Evolutionary conservation across 2,329 filamentous ascomycete species (phyloP).

Genomic region (Curvularia hawaiiensis): DNA sequence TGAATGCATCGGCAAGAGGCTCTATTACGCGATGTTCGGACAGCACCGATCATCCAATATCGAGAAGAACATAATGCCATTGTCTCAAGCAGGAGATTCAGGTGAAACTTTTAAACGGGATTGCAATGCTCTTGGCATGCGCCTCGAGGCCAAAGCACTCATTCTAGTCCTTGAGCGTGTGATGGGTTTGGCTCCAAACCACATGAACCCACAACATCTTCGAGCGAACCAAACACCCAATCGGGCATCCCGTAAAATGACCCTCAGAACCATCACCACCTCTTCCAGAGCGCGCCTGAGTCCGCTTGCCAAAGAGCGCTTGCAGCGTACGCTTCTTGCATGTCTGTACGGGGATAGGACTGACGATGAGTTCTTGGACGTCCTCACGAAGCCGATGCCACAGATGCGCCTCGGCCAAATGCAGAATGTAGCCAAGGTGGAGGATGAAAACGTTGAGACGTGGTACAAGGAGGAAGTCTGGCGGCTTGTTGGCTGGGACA

Average conservation of each 20-base stretch:
- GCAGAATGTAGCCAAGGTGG: conserved; percentile 43
- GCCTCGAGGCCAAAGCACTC: conserved; percentile 50
- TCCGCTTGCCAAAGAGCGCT: conserved; percentile 47
- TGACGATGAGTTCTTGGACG: conserved; percentile 49
- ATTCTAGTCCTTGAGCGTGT: conserved; percentile 49
- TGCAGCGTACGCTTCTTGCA: conserved; percentile 53
- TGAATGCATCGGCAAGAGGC: conserved; percentile 45
- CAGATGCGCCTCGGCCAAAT: conserved; percentile 24
- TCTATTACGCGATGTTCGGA: conserved; percentile 50
- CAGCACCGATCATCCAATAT: conserved; percentile 32
- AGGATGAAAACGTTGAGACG: conserved; percentile 51
- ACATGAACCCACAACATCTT: conserved; percentile 36
- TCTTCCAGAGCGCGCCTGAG: conserved; percentile 42
- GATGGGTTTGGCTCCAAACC: conserved; percentile 46
- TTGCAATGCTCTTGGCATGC: conserved; percentile 26
- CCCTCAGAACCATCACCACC: conserved; percentile 29
- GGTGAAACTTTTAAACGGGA: conserved; percentile 21
- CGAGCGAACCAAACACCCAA: conserved; percentile 13
- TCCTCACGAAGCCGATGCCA: conserved; percentile 48
- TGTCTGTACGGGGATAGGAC: conserved; percentile 49
- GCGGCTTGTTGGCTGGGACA: conserved; percentile 63
- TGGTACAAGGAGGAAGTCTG: conserved; percentile 64
- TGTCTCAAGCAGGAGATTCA: conserved; percentile 10
- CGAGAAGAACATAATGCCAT: conserved; percentile 34
- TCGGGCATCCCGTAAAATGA: conserved; percentile 30